Evolutionary conservation across 1,284 basidiomycete species (phyloP), one percentile per base, ranked within the genome.

Genomic region (Puccinia hordei): DNA sequence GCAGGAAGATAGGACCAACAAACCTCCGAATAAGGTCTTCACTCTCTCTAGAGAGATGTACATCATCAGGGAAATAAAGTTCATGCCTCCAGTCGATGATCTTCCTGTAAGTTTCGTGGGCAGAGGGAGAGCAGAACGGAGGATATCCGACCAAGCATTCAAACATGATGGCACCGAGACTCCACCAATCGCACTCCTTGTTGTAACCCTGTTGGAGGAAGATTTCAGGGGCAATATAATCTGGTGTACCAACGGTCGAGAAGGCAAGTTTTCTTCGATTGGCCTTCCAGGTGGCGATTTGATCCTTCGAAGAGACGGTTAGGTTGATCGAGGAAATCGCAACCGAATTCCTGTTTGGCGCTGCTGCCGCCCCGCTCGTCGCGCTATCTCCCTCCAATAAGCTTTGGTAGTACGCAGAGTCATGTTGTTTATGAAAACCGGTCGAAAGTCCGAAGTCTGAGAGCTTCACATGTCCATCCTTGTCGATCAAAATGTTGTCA

Each of bases 181-280:
- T 85, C 84, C 84, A 98, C 95, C 95, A 98, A 86, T 98, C 95
- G 85, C 95, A 97, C 87, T 98, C 96, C 86, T 98, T 95, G 74
- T 95, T 94, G 84, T 99, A 99, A 2, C 96, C 96, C 85, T 97
- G 93, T 87, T 97, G 92, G 85, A 96, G 87, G 89, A 99, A 99
- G 85, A 99, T 97, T 85, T 99, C 96, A 1, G 96, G 96, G 0
- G 97, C 95, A 83, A 99, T 99, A 89, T 99, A 99, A 87, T 99
- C 96, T 0, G 97, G 97, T 30, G 96, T 96, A 82, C 97, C 97
- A 83, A 99, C 97, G 35, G 96, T 99, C 1, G 95, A 98, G 86
- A 95, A 99, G 1, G 96, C 96, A 82, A 99, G 88, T 87, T 98
- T 99, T 85, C 96, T 89, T 82, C 96, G 90, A 87, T 99, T 99